Percentiles rank a stretch among this genome's conserved stretches.
These are phyloP conservation scores for Scedosporium minutisporum DNA, from an alignment of 2,329 filamentous ascomycete species.

Conservation along the genomic window DNA sequence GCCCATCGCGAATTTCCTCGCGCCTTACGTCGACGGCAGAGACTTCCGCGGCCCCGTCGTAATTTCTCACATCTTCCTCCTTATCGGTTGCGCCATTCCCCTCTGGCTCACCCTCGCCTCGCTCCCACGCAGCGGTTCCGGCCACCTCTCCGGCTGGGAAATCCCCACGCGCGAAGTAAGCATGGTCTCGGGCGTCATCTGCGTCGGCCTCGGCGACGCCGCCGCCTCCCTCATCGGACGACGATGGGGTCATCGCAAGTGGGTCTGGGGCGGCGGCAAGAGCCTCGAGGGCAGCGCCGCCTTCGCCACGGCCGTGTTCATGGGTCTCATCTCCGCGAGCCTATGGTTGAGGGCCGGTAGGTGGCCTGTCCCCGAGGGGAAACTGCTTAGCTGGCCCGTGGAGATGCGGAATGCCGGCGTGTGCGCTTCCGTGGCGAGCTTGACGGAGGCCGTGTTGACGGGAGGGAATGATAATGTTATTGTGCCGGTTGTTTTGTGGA, in stretches of 20 bases:
- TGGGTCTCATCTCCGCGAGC: constrained; percentile 61
- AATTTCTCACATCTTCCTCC: constrained; percentile 88
- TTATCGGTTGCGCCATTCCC: constrained; percentile 90
- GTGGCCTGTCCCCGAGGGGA: constrained; percentile 55
- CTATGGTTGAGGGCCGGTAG: constrained; percentile 68
- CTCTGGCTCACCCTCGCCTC: constrained; percentile 80
- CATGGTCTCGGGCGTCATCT: constrained; percentile 88
- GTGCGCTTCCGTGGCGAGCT: constrained; percentile 71
- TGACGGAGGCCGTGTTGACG: constrained; percentile 90
- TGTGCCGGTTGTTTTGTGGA: constrained; percentile 87
- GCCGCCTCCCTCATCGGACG: constrained; percentile 85
- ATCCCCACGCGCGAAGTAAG: constrained; percentile 64
- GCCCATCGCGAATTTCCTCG: constrained; percentile 76
- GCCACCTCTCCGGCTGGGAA: constrained; percentile 64
- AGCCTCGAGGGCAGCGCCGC: constrained; percentile 80
- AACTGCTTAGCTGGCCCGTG: constrained; percentile 4
- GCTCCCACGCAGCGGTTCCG: constrained; percentile 44
- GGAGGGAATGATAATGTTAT: constrained; percentile 98
- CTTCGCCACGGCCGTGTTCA: constrained; percentile 70
- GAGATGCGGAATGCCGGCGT: constrained; percentile 56
- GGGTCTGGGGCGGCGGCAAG: constrained; percentile 95
- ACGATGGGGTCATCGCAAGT: constrained; percentile 77
- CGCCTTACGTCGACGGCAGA: constrained; percentile 87
- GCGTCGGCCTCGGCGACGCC: constrained; percentile 90
- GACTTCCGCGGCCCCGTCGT: constrained; percentile 91